phyloP scores from a whole-genome alignment of 768 basidiomycete species.

The Mycena kentingensis region DNA sequence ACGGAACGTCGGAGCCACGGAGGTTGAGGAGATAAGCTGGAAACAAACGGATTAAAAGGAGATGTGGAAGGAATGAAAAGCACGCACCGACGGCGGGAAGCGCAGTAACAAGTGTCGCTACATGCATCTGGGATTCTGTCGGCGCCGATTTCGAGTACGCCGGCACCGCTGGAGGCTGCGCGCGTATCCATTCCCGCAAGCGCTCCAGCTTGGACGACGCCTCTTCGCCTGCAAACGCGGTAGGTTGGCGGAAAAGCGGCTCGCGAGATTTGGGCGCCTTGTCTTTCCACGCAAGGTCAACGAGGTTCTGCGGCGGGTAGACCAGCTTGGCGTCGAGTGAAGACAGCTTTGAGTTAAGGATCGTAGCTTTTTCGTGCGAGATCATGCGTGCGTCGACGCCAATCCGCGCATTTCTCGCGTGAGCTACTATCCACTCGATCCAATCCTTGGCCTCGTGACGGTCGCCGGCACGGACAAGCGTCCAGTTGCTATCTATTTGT shows the following conservation, averaged over 20 bases:
- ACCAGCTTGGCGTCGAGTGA: conserved; percentile 63
- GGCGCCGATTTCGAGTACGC: conserved; percentile 39
- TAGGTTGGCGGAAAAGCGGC: conserved; percentile 66
- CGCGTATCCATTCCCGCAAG: conserved; percentile 69
- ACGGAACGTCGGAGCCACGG: conserved; percentile 85
- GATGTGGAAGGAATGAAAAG: conserved; percentile 13
- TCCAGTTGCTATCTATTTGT: conserved; percentile 77
- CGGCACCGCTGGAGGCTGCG: conserved; percentile 58
- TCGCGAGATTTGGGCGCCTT: conserved; percentile 71
- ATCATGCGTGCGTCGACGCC: conserved; percentile 88
- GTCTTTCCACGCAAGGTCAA: conserved; percentile 81
- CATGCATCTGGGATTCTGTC: conserved; percentile 37
- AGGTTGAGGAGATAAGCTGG: conserved; percentile 84
- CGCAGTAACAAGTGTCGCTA: conserved; percentile 64
- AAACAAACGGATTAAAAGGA: conserved; percentile 14
- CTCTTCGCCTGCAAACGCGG: conserved; percentile 70
- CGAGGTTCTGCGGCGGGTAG: conserved; percentile 80
- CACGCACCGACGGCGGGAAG: conserved; percentile 60
- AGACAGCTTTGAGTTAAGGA: conserved; percentile 58
- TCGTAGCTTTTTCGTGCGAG: conserved; percentile 67
- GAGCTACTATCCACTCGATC: conserved; percentile 76
- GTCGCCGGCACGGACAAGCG: conserved; percentile 58
- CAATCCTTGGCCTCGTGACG: conserved; percentile 64
- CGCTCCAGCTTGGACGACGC: conserved; percentile 69
- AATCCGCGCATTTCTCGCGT: conserved; percentile 53